These are phyloP conservation scores for Houttuynia cordata DNA, from an alignment of 164 flowering plant species.

Conservation along the genomic window DNA sequence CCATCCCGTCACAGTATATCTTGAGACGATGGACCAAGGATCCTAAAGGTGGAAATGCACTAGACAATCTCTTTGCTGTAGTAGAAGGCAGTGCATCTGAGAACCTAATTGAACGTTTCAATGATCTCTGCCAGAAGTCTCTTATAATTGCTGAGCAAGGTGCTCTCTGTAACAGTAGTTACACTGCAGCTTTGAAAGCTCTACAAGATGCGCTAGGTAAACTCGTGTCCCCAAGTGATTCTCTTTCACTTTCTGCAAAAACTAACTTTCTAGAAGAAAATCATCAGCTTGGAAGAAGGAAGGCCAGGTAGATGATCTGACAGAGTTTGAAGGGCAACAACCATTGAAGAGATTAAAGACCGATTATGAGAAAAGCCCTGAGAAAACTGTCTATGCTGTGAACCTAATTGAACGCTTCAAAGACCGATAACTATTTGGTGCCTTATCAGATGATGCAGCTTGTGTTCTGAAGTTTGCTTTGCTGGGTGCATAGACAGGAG, in stretches of 20 bases:
- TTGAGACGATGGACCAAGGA: conserved; percentile 39
- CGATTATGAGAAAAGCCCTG: background rate
- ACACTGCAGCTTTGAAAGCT: conserved; percentile 33
- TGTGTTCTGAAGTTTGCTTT: no score
- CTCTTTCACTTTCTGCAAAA: background rate
- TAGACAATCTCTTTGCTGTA: conserved; percentile 18
- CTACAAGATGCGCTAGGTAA: conserved; percentile 10
- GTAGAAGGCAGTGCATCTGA: conserved; percentile 14
- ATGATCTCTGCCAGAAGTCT: conserved; percentile 36
- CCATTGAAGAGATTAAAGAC: conserved; percentile 1
- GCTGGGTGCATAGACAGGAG: no score
- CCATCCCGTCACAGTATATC: conserved; percentile 21
- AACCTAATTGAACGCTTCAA: no score
- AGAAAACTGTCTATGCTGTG: no score
- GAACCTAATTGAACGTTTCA: conserved; percentile 21
- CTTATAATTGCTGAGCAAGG: conserved; percentile 41
- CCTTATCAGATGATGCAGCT: no score
- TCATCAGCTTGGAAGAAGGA: background rate
- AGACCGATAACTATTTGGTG: no score
- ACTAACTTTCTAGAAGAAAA: background rate
- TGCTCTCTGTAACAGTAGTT: conserved; percentile 30
- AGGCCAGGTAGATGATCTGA: background rate
- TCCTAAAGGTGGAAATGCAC: conserved; percentile 26
- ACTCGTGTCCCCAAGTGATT: conserved; percentile 2
- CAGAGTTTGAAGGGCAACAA: conserved; percentile 1